A percentile compares a stretch with the other conserved stretches of the same genome.
Conservation (phyloP, 345 rosid species). For the Corymbia maculata region DNA sequence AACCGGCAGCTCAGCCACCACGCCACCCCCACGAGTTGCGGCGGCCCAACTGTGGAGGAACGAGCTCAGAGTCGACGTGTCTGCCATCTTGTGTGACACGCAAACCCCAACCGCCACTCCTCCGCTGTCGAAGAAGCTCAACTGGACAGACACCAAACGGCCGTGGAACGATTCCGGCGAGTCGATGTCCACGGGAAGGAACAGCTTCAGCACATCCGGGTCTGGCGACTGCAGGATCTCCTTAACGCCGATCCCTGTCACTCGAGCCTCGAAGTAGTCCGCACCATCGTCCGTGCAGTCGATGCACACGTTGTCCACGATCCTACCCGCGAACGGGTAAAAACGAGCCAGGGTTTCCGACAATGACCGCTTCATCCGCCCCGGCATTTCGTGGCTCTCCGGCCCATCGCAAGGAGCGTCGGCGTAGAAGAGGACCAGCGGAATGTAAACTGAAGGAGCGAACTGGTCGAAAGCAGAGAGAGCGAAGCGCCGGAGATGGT, state of each 20-base stretch:
- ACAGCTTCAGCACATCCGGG: neutral
- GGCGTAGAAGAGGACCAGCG: conserved; percentile 5
- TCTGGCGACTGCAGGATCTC: neutral
- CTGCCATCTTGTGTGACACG: conserved; percentile 9
- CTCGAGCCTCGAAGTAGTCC: neutral
- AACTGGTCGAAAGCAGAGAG: conserved; percentile 14
- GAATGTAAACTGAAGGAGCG: neutral
- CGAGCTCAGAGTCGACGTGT: conserved; percentile 1
- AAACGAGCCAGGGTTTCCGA: conserved; percentile 8
- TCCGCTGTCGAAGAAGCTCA: conserved; percentile 17
- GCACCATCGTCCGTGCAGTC: conserved; percentile 7
- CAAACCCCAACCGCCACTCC: conserved; percentile 5
- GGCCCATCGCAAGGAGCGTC: neutral
- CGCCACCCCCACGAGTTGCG: neutral
- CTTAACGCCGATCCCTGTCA: neutral
- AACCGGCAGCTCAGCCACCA: neutral
- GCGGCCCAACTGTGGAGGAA: conserved; percentile 8
- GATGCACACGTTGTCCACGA: neutral
- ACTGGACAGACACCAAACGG: conserved; percentile 20
- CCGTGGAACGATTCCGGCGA: conserved; percentile 7
- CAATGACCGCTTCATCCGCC: conserved; percentile 3
- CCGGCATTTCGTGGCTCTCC: neutral
- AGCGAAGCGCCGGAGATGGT: neutral
- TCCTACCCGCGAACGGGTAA: conserved; percentile 15
- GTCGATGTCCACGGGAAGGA: neutral